Evolutionary conservation across 768 basidiomycete species (phyloP).

Genomic region (Amanita polypyramis): DNA sequence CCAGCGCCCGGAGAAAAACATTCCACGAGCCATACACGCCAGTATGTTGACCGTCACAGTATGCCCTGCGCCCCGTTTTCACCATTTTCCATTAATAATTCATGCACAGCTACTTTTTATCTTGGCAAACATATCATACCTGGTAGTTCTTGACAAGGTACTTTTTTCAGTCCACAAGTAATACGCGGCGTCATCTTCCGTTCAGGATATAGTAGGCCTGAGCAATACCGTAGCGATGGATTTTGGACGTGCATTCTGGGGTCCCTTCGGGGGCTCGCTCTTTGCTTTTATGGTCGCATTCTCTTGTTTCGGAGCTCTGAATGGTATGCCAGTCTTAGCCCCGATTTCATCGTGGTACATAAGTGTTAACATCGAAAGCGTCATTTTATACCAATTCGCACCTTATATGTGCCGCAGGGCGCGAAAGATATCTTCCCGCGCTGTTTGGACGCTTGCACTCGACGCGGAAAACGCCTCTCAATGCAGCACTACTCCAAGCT

Average conservation of each 20-base stretch:
- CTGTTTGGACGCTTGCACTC: constrained; percentile 72
- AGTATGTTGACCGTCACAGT: constrained; percentile 82
- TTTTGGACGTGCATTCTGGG: constrained; percentile 82
- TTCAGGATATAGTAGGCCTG: constrained; percentile 49
- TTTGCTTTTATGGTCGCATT: constrained; percentile 91
- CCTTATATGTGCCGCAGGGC: constrained; percentile 81
- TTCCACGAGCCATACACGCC: constrained; percentile 82
- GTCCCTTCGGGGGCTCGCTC: constrained; percentile 73
- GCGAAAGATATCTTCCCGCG: constrained; percentile 79
- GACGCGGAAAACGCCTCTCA: constrained; percentile 74
- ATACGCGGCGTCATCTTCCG: not conserved
- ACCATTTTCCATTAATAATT: constrained; percentile 4
- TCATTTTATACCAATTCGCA: constrained; percentile 71
- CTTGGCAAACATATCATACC: constrained; percentile 81
- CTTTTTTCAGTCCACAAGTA: not conserved
- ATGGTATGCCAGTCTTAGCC: constrained; percentile 37
- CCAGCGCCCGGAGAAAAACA: constrained; percentile 68
- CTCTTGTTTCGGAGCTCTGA: constrained; percentile 92
- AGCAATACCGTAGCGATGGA: constrained; percentile 89
- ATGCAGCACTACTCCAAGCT: constrained; percentile 78
- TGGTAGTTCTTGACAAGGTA: constrained; percentile 84
- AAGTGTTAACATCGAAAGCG: constrained; percentile 26
- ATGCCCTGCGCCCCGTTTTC: constrained; percentile 15
- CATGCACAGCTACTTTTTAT: constrained; percentile 57
- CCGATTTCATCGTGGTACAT: not conserved